Conservation (phyloP, 1,284 basidiomycete species). For the Moniliella sp. region DNA sequence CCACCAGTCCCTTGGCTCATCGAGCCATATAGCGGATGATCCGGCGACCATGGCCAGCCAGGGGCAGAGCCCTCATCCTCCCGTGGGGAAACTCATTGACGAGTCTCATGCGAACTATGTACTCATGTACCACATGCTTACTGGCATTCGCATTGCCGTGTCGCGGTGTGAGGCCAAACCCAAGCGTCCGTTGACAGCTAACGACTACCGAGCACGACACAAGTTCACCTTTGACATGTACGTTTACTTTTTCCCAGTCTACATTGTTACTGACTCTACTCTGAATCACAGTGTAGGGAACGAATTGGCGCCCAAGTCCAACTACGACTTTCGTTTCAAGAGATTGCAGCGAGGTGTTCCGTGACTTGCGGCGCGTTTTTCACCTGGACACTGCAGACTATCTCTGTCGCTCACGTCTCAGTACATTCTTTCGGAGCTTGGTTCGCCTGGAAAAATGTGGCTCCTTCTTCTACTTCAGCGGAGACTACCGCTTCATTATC, state of each 20-base stretch:
- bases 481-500: conserved; percentile 98
- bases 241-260: conserved; percentile 17
- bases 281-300: conserved; percentile 53
- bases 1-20: too few species aligned
- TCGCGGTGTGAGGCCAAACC: conserved; percentile 90
- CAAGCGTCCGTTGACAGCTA: conserved; percentile 56
- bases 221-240: conserved; percentile 94
- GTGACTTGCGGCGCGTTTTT: conserved; percentile 78
- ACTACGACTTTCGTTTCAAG: conserved; percentile 96
- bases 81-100: conserved; percentile 83
- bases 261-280: neutral
- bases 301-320: conserved; percentile 83
- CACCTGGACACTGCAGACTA: conserved; percentile 91
- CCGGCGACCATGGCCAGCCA: too few species aligned
- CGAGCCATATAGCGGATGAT: too few species aligned
- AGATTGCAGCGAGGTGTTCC: conserved; percentile 96
- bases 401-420: conserved; percentile 81
- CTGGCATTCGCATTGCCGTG: conserved; percentile 68
- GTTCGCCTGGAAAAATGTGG: conserved; percentile 96
- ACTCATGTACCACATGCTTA: conserved; percentile 99
- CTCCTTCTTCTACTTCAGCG: conserved; percentile 95
- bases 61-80: too few species aligned
- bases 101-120: conserved; percentile 96
- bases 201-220: conserved; percentile 70
- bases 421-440: conserved; percentile 90